Evolutionary conservation across 495 filamentous ascomycete genomes (phyloP).

Genomic region (Hapsidospora chrysogenum): DNA sequence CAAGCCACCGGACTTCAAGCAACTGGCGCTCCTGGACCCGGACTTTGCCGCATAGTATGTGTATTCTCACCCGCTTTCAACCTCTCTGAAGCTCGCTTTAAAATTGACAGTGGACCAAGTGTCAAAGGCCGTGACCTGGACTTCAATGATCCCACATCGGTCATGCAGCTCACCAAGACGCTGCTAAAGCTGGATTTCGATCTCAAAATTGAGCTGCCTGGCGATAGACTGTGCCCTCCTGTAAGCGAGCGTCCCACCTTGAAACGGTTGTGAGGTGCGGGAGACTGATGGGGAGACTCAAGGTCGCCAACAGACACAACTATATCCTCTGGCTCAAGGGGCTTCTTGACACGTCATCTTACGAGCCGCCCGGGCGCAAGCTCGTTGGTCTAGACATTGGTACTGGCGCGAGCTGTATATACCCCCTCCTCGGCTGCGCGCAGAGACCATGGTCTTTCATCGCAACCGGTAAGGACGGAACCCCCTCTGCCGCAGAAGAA

Average conservation of each 20-base stretch:
- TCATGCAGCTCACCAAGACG: conserved; percentile 69
- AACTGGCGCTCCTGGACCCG: conserved; percentile 9
- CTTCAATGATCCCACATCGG: conserved; percentile 62
- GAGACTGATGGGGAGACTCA: not conserved
- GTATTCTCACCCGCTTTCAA: not conserved
- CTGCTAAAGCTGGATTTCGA: conserved; percentile 63
- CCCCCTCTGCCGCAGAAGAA: not conserved
- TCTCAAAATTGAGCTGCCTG: conserved; percentile 50
- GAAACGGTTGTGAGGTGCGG: not conserved
- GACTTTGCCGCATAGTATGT: conserved; percentile 9
- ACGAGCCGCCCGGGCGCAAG: conserved; percentile 31
- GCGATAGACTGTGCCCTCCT: conserved; percentile 79
- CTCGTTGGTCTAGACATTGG: conserved; percentile 76
- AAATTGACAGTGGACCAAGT: conserved; percentile 10
- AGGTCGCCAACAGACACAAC: conserved; percentile 70
- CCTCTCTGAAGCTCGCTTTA: not conserved
- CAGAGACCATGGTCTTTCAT: conserved; percentile 59
- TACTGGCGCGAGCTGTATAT: conserved; percentile 81
- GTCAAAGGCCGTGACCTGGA: conserved; percentile 54
- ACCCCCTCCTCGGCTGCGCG: conserved; percentile 65
- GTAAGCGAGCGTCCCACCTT: conserved; percentile 23
- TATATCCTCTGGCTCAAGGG: conserved; percentile 86
- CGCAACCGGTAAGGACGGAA: conserved; percentile 38
- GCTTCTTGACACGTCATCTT: conserved; percentile 59
- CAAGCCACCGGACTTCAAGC: conserved; percentile 10